Conservation (phyloP, 2,329 filamentous ascomycete species). For the Madurella mycetomatis region DNA sequence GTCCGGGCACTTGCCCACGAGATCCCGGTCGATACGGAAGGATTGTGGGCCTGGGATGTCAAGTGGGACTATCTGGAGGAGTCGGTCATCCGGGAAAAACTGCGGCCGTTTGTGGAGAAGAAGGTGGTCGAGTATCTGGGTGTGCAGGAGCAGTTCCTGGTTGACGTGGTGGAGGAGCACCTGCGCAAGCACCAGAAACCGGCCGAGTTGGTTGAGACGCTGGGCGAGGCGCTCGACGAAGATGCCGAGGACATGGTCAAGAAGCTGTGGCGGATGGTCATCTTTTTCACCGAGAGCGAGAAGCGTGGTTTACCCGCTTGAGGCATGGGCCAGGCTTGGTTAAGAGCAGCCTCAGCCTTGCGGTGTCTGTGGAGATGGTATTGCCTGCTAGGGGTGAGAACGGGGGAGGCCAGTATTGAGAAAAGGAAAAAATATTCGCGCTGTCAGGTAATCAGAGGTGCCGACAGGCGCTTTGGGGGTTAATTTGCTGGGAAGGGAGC, state of each 20-base stretch:
- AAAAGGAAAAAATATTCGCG: no score
- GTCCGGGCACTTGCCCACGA: constrained; percentile 79
- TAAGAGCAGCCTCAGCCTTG: no score
- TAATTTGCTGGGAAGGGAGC: no score
- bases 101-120: constrained; percentile 93
- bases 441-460: no score
- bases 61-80: constrained; percentile 91
- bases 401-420: no score
- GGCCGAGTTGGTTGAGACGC: constrained; percentile 74
- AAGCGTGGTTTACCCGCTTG: constrained; percentile 75
- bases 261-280: constrained; percentile 97
- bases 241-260: constrained; percentile 90
- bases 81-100: constrained; percentile 72
- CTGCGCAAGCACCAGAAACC: constrained; percentile 70
- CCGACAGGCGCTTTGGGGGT: no score
- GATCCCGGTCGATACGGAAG: constrained; percentile 81
- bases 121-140: constrained; percentile 97
- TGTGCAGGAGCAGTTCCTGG: constrained; percentile 91
- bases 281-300: constrained; percentile 95
- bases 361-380: not conserved
- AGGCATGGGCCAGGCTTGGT: constrained; percentile 16
- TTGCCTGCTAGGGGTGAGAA: not conserved
- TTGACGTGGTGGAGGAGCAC: constrained; percentile 88
- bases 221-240: constrained; percentile 88
- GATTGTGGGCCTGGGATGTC: constrained; percentile 87